Conservation (phyloP, 179 eudicot genomes). For the Actinidia polygama region DNA sequence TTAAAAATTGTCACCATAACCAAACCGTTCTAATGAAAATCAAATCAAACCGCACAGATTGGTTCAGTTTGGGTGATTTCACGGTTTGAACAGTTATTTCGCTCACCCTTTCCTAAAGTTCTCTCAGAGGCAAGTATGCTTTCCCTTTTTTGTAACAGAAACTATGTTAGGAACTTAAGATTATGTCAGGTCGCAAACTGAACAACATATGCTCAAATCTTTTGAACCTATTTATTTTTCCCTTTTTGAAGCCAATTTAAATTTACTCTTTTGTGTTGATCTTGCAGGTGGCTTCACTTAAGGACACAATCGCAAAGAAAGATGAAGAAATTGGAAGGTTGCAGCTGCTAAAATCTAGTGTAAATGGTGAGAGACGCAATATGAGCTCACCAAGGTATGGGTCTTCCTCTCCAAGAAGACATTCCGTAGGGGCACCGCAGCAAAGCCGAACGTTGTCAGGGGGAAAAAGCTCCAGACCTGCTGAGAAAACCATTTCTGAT, state of each 20-base stretch:
- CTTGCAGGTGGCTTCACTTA: slow-evolving; percentile 67
- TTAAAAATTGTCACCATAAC: no score
- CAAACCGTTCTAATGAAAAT: no score
- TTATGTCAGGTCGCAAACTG: neutral
- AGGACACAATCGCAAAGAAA: slow-evolving; percentile 72
- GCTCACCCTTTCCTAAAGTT: neutral
- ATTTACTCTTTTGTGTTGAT: slow-evolving; percentile 8
- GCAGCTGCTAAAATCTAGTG: slow-evolving; percentile 46
- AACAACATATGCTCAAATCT: neutral
- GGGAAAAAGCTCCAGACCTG: slow-evolving; percentile 36
- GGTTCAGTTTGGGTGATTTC: no score
- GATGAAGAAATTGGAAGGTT: slow-evolving; percentile 78
- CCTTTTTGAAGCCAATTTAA: neutral
- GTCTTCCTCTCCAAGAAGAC: slow-evolving; percentile 67
- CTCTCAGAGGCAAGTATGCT: neutral
- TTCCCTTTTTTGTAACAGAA: neutral
- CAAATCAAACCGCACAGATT: no score
- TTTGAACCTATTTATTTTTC: neutral
- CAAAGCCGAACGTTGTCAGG: slow-evolving; percentile 36
- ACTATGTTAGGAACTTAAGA: no score
- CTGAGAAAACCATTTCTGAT: slow-evolving; percentile 61
- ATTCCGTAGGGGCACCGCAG: slow-evolving; percentile 50
- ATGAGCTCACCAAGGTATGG: slow-evolving; percentile 46
- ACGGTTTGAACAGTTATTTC: no score
- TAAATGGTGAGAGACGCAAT: slow-evolving; percentile 49